A percentile compares a stretch with the other conserved stretches of the same genome.
Evolutionary conservation across 805 yeast genomes (phyloP).

Genomic region (Hanseniaspora mollemarum): DNA sequence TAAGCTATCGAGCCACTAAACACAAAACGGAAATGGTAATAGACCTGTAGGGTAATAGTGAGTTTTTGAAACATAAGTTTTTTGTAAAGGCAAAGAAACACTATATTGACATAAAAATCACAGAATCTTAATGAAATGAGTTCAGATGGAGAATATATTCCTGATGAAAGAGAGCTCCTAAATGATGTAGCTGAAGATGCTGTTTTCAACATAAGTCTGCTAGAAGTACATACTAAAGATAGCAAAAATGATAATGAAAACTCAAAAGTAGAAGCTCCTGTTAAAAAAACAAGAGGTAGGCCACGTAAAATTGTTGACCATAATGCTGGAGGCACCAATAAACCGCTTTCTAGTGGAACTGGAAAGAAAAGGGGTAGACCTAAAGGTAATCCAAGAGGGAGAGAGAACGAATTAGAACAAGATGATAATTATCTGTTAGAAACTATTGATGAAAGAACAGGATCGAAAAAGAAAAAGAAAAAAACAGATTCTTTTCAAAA

Average conservation of each 20-base stretch:
- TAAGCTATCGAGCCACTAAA: too few relatives aligned
- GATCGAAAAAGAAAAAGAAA: slow-evolving; percentile 3
- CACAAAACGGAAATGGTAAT: too few relatives aligned
- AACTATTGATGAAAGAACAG: neutral
- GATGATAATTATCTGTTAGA: slow-evolving; percentile 17
- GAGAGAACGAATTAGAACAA: slow-evolving; percentile 11
- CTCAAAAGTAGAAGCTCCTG: neutral
- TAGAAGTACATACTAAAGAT: neutral
- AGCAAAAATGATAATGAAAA: neutral
- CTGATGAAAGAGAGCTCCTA: neutral
- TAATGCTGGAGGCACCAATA: neutral
- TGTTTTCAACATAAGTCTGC: neutral
- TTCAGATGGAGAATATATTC: neutral
- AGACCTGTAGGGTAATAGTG: too few relatives aligned
- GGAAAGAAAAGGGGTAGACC: slow-evolving; percentile 17
- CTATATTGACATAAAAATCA: neutral
- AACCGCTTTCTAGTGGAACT: slow-evolving; percentile 16
- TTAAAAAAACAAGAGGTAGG: slow-evolving; percentile 21
- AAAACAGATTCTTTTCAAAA: neutral
- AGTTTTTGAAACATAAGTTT: too few relatives aligned
- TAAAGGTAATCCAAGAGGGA: slow-evolving; percentile 17
- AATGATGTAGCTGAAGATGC: neutral
- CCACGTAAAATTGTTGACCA: slow-evolving; percentile 19
- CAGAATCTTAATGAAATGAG: neutral
- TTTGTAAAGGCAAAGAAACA: neutral